phyloP scores from a whole-genome alignment of 257 asterid species.

The Cynanchum wilfordii region DNA sequence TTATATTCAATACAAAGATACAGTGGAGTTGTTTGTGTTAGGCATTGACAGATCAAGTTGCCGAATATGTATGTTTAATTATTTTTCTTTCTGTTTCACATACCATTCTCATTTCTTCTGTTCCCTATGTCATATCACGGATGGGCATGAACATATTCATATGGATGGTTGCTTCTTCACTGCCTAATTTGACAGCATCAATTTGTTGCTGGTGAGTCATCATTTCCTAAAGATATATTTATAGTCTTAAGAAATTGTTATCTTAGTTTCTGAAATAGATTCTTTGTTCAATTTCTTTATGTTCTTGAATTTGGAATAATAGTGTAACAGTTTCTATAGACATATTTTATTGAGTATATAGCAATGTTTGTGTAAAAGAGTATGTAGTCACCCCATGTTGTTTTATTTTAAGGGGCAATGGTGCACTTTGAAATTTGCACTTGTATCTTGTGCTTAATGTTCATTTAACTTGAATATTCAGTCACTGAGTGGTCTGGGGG shows the following conservation, averaged over 20 bases:
- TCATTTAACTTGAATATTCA: slow-evolving; percentile 21
- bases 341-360: background rate
- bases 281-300: background rate
- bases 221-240: slow-evolving; percentile 14
- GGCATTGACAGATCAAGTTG: background rate
- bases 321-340: background rate
- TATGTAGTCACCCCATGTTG: background rate
- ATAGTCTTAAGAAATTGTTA: background rate
- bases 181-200: slow-evolving; percentile 59
- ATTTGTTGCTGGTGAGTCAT: slow-evolving; percentile 91
- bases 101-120: background rate
- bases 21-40: background rate
- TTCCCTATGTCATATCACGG: slow-evolving; percentile 14
- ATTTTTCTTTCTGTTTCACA: background rate
- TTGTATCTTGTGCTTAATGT: slow-evolving; percentile 1
- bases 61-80: background rate
- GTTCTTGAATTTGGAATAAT: background rate
- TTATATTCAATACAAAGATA: background rate
- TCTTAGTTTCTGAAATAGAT: background rate
- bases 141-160: slow-evolving; percentile 15
- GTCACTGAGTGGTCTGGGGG: slow-evolving; percentile 99
- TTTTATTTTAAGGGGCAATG: background rate
- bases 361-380: background rate
- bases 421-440: background rate
- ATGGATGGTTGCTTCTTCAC: slow-evolving; percentile 34